These are phyloP conservation scores for Nemania sp. DNA, from an alignment of 2,329 filamentous ascomycete genomes.

Conservation along the genomic window DNA sequence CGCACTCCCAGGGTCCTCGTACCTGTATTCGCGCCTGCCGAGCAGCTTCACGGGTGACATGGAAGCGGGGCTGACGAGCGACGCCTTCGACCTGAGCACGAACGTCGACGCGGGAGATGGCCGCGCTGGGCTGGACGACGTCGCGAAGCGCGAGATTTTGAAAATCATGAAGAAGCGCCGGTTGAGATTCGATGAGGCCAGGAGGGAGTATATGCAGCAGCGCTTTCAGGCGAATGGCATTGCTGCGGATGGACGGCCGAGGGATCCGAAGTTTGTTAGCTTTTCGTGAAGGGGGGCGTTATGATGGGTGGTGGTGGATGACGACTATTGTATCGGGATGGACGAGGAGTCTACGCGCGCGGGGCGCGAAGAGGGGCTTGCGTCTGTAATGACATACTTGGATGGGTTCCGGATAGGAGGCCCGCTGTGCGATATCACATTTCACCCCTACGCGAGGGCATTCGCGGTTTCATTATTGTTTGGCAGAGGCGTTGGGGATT, in stretches of 20 bases:
- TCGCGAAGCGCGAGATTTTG: constrained; percentile 79
- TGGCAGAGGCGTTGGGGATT: constrained; percentile 23
- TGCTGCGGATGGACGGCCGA: constrained; percentile 80
- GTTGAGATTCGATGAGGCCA: constrained; percentile 87
- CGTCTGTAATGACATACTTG: background rate
- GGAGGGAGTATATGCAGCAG: constrained; percentile 82
- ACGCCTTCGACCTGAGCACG: constrained; percentile 77
- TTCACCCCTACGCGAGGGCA: constrained; percentile 17
- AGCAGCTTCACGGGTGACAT: constrained; percentile 76
- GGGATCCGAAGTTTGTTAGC: constrained; percentile 94
- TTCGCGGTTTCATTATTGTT: constrained; percentile 24
- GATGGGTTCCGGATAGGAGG: background rate
- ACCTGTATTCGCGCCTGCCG: constrained; percentile 78
- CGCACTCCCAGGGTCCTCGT: constrained; percentile 19
- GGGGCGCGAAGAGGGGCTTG: background rate
- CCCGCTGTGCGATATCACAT: constrained; percentile 1
- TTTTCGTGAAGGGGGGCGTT: constrained; percentile 67
- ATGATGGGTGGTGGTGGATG: background rate
- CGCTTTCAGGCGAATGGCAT: constrained; percentile 87
- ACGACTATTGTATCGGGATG: background rate
- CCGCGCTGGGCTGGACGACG: constrained; percentile 78
- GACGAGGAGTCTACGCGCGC: background rate
- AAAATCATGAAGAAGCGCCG: constrained; percentile 86
- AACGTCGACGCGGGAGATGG: constrained; percentile 82
- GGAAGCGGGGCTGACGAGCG: constrained; percentile 82